Conservation (phyloP, 2,329 filamentous ascomycete genomes). For the Fusarium buxicola region DNA sequence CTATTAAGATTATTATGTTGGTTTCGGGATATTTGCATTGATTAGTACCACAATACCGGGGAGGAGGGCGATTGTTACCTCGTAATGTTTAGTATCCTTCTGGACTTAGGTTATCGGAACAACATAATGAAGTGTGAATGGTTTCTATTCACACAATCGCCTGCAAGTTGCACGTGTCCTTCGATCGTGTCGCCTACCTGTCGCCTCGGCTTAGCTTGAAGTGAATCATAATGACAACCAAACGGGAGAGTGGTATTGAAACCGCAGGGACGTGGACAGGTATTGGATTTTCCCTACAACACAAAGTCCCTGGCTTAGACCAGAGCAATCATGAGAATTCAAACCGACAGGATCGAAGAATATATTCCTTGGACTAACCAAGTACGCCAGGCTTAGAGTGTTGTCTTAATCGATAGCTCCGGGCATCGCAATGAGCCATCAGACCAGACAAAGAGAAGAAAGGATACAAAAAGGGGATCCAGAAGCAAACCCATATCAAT, state of each 20-base stretch:
- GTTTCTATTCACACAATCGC: background rate
- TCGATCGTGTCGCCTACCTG: background rate
- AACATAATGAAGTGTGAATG: slow-evolving; percentile 4
- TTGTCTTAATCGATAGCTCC: background rate
- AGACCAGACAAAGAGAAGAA: background rate
- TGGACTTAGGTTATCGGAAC: slow-evolving; percentile 32
- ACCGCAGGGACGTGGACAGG: background rate
- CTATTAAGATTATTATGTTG: background rate
- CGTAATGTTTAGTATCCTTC: slow-evolving; percentile 27
- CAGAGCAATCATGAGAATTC: background rate
- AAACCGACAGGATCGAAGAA: background rate
- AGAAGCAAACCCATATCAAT: slow-evolving; percentile 7
- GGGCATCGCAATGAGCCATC: background rate
- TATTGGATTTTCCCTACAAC: background rate
- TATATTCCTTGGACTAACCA: background rate
- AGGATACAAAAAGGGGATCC: background rate
- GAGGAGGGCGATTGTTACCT: slow-evolving; percentile 29
- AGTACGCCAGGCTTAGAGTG: background rate
- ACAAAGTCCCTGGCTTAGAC: slow-evolving; percentile 1
- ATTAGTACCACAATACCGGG: slow-evolving; percentile 32
- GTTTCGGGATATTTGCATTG: slow-evolving; percentile 23
- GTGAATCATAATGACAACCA: background rate
- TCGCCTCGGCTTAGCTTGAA: background rate
- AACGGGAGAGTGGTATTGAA: background rate
- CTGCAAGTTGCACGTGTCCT: too few species aligned